These are phyloP conservation scores for Linnemannia zychae DNA, from an alignment of 192 early-diverging fungal genomes.

Conservation along the genomic window DNA sequence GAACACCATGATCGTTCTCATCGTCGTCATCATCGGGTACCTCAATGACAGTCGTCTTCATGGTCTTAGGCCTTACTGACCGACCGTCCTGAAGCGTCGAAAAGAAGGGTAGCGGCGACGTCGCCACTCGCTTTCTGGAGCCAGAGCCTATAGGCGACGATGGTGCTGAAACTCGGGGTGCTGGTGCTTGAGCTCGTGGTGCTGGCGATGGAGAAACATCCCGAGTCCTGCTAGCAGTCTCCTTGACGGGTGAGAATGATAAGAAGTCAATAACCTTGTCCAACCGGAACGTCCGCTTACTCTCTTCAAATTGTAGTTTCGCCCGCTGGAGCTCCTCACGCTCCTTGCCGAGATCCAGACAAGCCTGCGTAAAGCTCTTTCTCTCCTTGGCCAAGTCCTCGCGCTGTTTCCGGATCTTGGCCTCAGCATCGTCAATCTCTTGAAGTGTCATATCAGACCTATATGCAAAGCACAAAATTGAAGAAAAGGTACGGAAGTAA, in stretches of 20 bases:
- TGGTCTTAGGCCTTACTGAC: constrained; percentile 11
- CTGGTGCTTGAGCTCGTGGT: background rate
- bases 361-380: constrained; percentile 42
- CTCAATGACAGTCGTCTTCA: constrained; percentile 18
- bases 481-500: background rate
- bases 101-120: constrained; percentile 29
- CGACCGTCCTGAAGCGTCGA: background rate
- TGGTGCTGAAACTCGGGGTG: background rate
- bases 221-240: background rate
- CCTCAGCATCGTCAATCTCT: constrained; percentile 42
- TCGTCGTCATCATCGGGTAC: constrained; percentile 19
- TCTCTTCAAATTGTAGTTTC: constrained; percentile 38
- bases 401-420: constrained; percentile 34
- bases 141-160: constrained; percentile 7
- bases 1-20: background rate
- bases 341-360: constrained; percentile 42
- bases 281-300: constrained; percentile 39
- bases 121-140: constrained; percentile 39
- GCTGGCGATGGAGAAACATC: background rate
- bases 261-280: constrained; percentile 42
- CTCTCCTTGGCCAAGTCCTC: constrained; percentile 42
- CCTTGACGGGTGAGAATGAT: constrained; percentile 24
- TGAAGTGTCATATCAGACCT: constrained; percentile 52
- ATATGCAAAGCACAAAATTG: background rate
- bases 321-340: constrained; percentile 33